Base-by-base conservation (phyloP, 345 rosid genomes). In the Lepidium africanum region DNA sequence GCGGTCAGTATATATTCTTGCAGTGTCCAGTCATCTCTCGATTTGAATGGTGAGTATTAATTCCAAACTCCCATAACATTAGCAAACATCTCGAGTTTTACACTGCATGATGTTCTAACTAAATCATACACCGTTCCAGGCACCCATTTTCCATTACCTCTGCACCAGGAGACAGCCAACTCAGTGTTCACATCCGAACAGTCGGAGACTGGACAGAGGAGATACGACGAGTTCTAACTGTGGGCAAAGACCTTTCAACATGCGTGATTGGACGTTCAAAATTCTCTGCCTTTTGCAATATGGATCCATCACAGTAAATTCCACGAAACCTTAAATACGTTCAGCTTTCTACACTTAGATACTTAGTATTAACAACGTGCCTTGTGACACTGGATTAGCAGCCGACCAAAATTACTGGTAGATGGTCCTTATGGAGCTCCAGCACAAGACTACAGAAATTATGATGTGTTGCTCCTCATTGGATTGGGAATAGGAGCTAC, bases 381-480 rank as follows among this genome's bases (percentile, higher is more conserved):
- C 58, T 67, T 59, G 27, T 71, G 52, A 62, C 39, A 46, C 15
- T 16, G 55, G 19, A 59, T 47, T 63, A 46, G 9, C 90, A 93
- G 97, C 58, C 90, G 77, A 63, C 96, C 94, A 0, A 88, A 75
- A 67, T 65, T 93, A 63, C 75, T 78, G 11, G 84, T 89, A 8
- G 99, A 91, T 54, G 99, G 99, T 59, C 99, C 99, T 7, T 94
- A 89, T 12, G 99, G 99, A 25, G 96, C 99, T 39, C 96, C 97
- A 15, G 96, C 99, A 32, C 99, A 94, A 59, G 97, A 94, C 84
- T 91, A 91, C 80, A 78, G 70, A 69, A 91, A 85, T 33, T 91
- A 94, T 30, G 96, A 94, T 50, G 97, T 94, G 58, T 79, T 94
- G 79, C 96, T 94, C 46, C 97, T 94, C 19, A 88, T 91, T 49